A percentile compares a stretch with the other conserved stretches of the same genome.
Evolutionary conservation across 371 early-diverging fungal genomes (phyloP).

Genomic region (Mucor lusitanicus): DNA sequence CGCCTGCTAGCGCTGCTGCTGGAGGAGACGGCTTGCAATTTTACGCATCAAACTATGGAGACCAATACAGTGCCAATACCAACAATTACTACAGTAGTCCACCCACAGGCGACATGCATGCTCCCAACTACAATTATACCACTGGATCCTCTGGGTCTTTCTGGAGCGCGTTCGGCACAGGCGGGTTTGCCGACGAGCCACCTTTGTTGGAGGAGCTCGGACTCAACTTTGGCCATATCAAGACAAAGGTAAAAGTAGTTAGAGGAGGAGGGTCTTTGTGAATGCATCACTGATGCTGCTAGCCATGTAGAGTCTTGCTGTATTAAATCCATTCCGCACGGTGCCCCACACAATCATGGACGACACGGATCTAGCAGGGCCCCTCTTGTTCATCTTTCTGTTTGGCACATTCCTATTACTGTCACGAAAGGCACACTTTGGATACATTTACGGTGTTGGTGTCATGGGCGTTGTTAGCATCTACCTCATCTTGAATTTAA

Average conservation of each 20-base stretch:
- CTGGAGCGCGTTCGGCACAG: constrained; percentile 79
- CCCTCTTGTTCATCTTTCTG: constrained; percentile 85
- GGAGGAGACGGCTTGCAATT: constrained; percentile 61
- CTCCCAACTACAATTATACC: constrained; percentile 51
- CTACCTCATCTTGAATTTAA: constrained; percentile 89
- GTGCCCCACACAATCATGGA: constrained; percentile 93
- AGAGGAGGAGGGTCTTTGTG: neutral
- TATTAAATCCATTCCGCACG: constrained; percentile 86
- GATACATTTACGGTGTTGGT: constrained; percentile 96
- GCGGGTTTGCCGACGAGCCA: constrained; percentile 87
- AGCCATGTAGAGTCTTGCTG: constrained; percentile 70
- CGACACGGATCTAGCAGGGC: constrained; percentile 95
- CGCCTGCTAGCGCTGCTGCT: constrained; percentile 4
- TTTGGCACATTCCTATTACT: constrained; percentile 87
- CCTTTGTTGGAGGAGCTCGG: constrained; percentile 93
- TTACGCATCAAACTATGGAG: constrained; percentile 62
- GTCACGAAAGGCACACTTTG: constrained; percentile 94
- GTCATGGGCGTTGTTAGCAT: constrained; percentile 87
- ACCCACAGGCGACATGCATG: constrained; percentile 54
- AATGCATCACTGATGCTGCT: neutral
- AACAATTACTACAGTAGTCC: constrained; percentile 40
- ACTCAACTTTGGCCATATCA: constrained; percentile 89
- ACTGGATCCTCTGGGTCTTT: constrained; percentile 36
- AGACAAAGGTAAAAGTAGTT: constrained; percentile 56
- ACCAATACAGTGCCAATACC: constrained; percentile 48